Evolutionary conservation across 306 rosid genomes (phyloP).

Genomic region (Rosa lucieae): DNA sequence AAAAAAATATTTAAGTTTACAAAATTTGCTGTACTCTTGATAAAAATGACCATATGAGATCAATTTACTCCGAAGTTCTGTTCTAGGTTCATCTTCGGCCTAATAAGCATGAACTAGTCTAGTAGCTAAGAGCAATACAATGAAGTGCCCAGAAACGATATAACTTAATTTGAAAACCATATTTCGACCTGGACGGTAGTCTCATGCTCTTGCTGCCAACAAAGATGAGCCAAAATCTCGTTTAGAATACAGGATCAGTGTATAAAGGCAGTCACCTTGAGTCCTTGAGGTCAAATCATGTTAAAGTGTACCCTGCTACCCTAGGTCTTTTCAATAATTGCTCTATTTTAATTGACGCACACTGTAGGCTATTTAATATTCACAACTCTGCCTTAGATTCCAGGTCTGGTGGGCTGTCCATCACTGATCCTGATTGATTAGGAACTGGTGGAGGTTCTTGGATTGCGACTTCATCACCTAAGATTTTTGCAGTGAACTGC

Average conservation of each 20-base stretch:
- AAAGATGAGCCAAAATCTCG: background rate
- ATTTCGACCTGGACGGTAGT: background rate
- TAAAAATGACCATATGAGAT: background rate
- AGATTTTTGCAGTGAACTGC: slow-evolving; percentile 70
- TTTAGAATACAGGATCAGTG: background rate
- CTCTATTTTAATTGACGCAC: background rate
- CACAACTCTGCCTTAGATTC: slow-evolving; percentile 87
- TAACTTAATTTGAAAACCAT: background rate
- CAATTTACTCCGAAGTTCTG: background rate
- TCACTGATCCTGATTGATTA: slow-evolving; percentile 30
- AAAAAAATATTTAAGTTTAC: background rate
- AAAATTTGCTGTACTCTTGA: background rate
- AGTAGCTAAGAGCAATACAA: background rate
- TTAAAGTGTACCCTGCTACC: background rate
- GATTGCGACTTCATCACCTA: slow-evolving; percentile 54
- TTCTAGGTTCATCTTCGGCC: background rate
- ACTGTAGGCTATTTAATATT: slow-evolving; percentile 14
- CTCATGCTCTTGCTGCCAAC: slow-evolving; percentile 6
- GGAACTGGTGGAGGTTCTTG: slow-evolving; percentile 46
- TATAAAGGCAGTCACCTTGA: background rate
- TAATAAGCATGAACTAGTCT: background rate
- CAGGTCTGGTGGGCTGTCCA: slow-evolving; percentile 29
- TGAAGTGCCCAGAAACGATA: background rate
- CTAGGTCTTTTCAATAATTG: background rate
- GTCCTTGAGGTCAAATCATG: slow-evolving; percentile 3